A percentile compares a stretch with the other conserved stretches of the same genome.
phyloP scores from a whole-genome alignment of 306 rosid genomes.

The Lupinus albus region DNA sequence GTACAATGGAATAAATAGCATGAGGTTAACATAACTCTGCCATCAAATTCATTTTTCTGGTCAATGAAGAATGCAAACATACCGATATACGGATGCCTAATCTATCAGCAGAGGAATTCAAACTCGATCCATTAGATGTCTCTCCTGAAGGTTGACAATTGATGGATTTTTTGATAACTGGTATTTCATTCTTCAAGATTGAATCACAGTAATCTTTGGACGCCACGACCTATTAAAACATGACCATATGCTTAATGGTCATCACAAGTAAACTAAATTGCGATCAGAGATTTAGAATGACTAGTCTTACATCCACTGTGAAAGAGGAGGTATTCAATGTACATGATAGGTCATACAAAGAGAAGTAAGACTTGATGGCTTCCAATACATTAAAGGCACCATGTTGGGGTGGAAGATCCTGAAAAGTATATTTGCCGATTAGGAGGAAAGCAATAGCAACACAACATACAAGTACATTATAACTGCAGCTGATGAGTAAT shows the following conservation, averaged over 20 bases:
- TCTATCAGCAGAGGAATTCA: slow-evolving; percentile 39
- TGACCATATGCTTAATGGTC: slow-evolving; percentile 6
- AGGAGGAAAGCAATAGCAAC: slow-evolving; percentile 26
- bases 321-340: too few relatives aligned
- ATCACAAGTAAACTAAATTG: slow-evolving; percentile 23
- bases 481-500: slow-evolving; percentile 21
- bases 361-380: too few relatives aligned
- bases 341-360: too few relatives aligned
- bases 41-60: slow-evolving; percentile 33
- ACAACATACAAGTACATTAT: background rate
- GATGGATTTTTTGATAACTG: slow-evolving; percentile 35
- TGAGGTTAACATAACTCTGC: slow-evolving; percentile 30
- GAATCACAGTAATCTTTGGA: slow-evolving; percentile 57
- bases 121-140: slow-evolving; percentile 43
- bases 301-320: slow-evolving; percentile 41
- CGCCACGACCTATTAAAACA: slow-evolving; percentile 54
- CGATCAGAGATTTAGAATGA: slow-evolving; percentile 23
- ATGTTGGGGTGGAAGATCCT: slow-evolving; percentile 69
- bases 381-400: background rate
- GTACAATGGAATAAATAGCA: slow-evolving; percentile 16
- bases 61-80: slow-evolving; percentile 35
- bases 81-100: slow-evolving; percentile 65
- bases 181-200: slow-evolving; percentile 54
- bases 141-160: slow-evolving; percentile 42
- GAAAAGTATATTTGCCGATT: slow-evolving; percentile 34